Base-by-base conservation (phyloP, 2,329 filamentous ascomycete genomes). In the Penicillium sp. region DNA sequence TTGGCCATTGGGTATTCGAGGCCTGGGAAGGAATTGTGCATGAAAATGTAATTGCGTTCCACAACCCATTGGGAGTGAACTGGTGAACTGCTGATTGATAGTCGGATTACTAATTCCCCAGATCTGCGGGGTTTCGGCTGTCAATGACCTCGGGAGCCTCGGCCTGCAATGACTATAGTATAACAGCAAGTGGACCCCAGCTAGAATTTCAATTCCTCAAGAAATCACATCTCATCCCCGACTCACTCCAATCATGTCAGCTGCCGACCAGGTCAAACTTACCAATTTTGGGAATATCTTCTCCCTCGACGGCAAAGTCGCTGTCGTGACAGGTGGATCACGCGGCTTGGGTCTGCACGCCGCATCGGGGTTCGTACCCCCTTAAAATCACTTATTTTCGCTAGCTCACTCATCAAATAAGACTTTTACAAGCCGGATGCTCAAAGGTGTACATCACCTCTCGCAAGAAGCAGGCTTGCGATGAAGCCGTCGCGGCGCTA, bases 391-490 rank as follows among this genome's bases (percentile, higher is more conserved):
- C 16, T 13, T 10, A 3, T 5, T 5, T 11, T 16, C 5, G 1
- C 43, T 37, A 14, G 5, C 31, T 33, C 6, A 33, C 13, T 14
- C 13, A 6, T 6, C 1, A 11, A 33, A 16, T 9, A 66, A 93
- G 91, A 39, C 86, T 97, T 71, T 87, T 97, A 62, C 93, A 96
- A 81, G 91, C 93, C 54, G 93, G 93, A 67, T 91, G 88, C 71
- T 85, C 88, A 67, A 92, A 91, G 70, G 89, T 97, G 67, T 96
- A 96, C 85, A 96, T 97, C 78, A 93, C 92, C 29, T 96, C 91
- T 26, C 92, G 93, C 77, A 97, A 96, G 81, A 87, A 88, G 58
- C 73, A 82, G 35, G 93, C 91, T 58, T 97, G 93, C 81, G 88
- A 91, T 26, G 82, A 84, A 54, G 93, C 93, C 52, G 89, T 87